Percentiles rank a stretch among this genome's conserved stretches.
Conservation (phyloP, 371 early-diverging fungal genomes). For the Actinomortierella ambigua region DNA sequence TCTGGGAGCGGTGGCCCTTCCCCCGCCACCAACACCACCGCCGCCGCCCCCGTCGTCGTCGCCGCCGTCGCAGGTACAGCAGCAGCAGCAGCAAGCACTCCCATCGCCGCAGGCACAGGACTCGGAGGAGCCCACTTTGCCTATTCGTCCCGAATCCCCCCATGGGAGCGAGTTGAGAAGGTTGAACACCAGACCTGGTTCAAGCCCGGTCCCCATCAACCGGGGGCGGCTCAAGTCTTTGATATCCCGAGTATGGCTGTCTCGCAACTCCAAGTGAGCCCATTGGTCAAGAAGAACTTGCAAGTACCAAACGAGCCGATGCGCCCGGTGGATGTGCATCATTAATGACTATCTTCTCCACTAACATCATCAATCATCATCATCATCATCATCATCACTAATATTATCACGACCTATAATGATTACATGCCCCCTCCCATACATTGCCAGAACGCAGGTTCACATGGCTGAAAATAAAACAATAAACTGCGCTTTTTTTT, state of each 20-base stretch:
- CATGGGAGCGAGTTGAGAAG: slow-evolving; percentile 27
- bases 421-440: too few relatives aligned
- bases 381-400: too few relatives aligned
- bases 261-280: slow-evolving; percentile 17
- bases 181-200: slow-evolving; percentile 49
- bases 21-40: slow-evolving; percentile 13
- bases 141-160: slow-evolving; percentile 20
- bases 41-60: slow-evolving; percentile 12
- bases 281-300: slow-evolving; percentile 28
- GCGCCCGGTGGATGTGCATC: too few relatives aligned
- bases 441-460: too few relatives aligned
- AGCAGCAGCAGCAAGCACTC: slow-evolving; percentile 12
- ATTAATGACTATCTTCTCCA: too few relatives aligned
- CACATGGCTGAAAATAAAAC: too few relatives aligned
- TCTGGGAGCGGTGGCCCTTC: not conserved
- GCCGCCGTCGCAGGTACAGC: slow-evolving; percentile 15
- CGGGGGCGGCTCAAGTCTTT: slow-evolving; percentile 33
- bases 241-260: slow-evolving; percentile 22
- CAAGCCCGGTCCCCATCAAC: slow-evolving; percentile 37
- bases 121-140: slow-evolving; percentile 3
- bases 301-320: slow-evolving; percentile 12
- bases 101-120: slow-evolving; percentile 7
- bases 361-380: too few relatives aligned
- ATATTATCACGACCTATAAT: too few relatives aligned
- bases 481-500: too few relatives aligned